Conservation (phyloP, 345 rosid genomes). For the Capsella bursapastoris region DNA sequence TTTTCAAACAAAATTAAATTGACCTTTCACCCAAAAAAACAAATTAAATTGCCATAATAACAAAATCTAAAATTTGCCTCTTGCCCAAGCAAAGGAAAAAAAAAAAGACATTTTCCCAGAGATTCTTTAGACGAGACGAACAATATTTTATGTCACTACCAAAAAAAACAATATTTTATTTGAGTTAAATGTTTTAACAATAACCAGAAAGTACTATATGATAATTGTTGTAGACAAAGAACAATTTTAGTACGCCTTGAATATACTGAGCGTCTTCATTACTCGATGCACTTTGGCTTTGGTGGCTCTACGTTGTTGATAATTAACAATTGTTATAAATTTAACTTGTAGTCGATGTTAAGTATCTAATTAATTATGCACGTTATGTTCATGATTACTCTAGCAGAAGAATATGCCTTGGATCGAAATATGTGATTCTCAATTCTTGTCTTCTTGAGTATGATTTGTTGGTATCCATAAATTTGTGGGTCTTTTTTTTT, state of each 20-base stretch:
- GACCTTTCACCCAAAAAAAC: background rate
- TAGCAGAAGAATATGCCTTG: slow-evolving; percentile 34
- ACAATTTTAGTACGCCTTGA: background rate
- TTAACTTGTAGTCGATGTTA: background rate
- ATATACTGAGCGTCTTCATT: background rate
- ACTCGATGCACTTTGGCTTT: background rate
- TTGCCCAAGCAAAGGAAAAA: too few species aligned
- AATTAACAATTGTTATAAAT: background rate
- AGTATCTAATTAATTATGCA: background rate
- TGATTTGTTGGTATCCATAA: slow-evolving; percentile 26
- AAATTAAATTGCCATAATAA: background rate
- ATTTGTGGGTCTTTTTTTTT: background rate
- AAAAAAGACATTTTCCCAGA: too few species aligned
- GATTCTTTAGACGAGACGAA: too few species aligned
- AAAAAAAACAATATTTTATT: too few species aligned
- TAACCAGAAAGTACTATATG: too few species aligned
- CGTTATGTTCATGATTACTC: background rate
- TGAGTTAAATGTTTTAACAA: too few species aligned
- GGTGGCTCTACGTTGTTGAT: background rate
- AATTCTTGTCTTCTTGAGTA: background rate
- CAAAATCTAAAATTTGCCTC: too few species aligned
- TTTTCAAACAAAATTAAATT: background rate
- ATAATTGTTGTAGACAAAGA: background rate
- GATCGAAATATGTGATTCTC: slow-evolving; percentile 34
- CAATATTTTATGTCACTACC: too few species aligned